Conservation (phyloP, 2,329 filamentous ascomycete species). For the Thermoascus crustaceus region DNA sequence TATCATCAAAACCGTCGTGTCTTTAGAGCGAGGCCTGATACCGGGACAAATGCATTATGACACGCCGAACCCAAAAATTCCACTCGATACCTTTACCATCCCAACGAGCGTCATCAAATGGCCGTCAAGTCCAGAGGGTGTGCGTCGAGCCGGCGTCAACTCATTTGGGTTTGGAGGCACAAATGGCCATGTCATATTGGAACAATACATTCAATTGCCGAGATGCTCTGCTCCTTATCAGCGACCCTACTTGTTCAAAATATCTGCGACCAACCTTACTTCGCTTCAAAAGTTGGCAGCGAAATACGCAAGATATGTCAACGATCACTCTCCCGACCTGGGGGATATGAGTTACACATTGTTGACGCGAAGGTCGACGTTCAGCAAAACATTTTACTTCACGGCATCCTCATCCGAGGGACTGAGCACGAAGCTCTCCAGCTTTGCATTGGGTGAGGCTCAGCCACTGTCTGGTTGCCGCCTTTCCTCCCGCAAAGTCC, state of each 20-base stretch:
- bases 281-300: neutral
- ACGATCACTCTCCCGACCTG: neutral
- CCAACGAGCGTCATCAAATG: neutral
- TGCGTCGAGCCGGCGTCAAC: conserved; percentile 8
- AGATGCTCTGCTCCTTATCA: neutral
- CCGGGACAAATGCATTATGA: neutral
- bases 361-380: no score
- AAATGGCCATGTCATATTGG: conserved; percentile 13
- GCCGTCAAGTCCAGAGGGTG: conserved; percentile 1
- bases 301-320: neutral
- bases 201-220: conserved; percentile 3
- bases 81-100: conserved; percentile 1
- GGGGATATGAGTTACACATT: neutral
- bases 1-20: conserved; percentile 4
- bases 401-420: neutral
- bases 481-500: neutral
- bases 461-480: neutral
- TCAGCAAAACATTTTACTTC: neutral
- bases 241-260: neutral
- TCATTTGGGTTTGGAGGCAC: conserved; percentile 14
- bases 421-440: neutral
- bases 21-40: conserved; percentile 1
- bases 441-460: neutral
- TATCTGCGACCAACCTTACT: neutral
- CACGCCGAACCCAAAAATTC: neutral